Base-by-base conservation (phyloP, 2,329 filamentous ascomycete genomes). In the Septoria linicola region DNA sequence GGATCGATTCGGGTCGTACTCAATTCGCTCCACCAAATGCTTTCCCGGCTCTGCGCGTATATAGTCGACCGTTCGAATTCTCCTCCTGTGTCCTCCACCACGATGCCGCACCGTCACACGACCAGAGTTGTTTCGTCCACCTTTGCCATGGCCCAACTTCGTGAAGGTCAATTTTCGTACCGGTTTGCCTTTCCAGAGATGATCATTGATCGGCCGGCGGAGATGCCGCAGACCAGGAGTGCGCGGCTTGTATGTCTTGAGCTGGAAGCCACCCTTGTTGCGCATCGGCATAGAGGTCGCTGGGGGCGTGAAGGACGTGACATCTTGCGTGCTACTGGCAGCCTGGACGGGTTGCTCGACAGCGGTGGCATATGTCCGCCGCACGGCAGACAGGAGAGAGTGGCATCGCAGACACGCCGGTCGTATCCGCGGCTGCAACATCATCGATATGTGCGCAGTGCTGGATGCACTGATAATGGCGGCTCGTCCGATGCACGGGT, bases 181-280 rank as follows among this genome's bases (percentile, higher is more conserved):
- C 1, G 93, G 89, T 50, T 90, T 80, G 52, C 93, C 93, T 73
- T 95, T 96, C 89, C 89, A 97, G 39, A 99, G 76, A 71, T 99
- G 93, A 66, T 96, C 90, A 72, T 97, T 97, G 72, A 96, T 85
- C 11, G 93, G 90, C 36, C 93, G 83, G 70, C 86, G 87, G 59
- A 99, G 77, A 80, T 99, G 93, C 65, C 93, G 85, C 53, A 95
- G 72, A 80, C 93, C 93, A 10, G 92, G 92, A 1, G 93, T 96
- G 63, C 89, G 84, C 30, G 93, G 93, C 70, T 88, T 97, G 72
- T 96, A 99, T 47, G 88, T 93, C 63, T 89, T 84, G 70, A 97
- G 69, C 25, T 72, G 69, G 54, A 76, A 71, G 55, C 68, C 59
- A 8, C 73, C 68, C 49, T 72, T 69, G 31, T 62, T 64, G 20